phyloP scores from a whole-genome alignment of 768 basidiomycete genomes.

The Tricholoma flavovirens region DNA sequence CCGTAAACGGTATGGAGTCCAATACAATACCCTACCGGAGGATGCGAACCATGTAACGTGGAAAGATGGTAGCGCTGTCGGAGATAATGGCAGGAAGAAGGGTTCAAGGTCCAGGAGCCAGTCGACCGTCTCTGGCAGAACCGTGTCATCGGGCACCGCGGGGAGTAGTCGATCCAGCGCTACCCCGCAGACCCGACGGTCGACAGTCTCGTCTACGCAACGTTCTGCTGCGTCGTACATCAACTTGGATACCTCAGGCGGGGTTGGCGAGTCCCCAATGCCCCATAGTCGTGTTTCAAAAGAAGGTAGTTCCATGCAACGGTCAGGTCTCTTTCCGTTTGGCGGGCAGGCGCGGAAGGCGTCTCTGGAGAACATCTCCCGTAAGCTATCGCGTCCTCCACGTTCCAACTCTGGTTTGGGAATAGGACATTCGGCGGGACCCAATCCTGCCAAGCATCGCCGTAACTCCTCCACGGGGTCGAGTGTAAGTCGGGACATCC shows the following conservation, averaged over 20 bases:
- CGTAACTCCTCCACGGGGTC: slow-evolving; percentile 15
- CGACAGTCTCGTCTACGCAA: slow-evolving; percentile 29
- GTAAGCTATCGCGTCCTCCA: slow-evolving; percentile 1
- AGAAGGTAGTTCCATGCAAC: slow-evolving; percentile 23
- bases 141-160: slow-evolving; percentile 31
- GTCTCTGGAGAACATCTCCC: neutral
- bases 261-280: slow-evolving; percentile 62
- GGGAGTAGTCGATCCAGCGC: slow-evolving; percentile 30
- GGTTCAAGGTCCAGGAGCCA: slow-evolving; percentile 28
- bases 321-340: slow-evolving; percentile 49
- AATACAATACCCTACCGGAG: slow-evolving; percentile 14
- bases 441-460: slow-evolving; percentile 4
- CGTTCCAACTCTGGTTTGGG: neutral
- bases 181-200: slow-evolving; percentile 26
- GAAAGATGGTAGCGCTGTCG: slow-evolving; percentile 8
- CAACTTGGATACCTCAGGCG: slow-evolving; percentile 44
- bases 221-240: slow-evolving; percentile 36
- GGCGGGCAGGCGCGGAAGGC: slow-evolving; percentile 21
- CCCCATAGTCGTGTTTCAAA: slow-evolving; percentile 28
- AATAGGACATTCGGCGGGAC: neutral
- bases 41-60: slow-evolving; percentile 8
- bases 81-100: slow-evolving; percentile 15
- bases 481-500: neutral
- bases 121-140: slow-evolving; percentile 39
- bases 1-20: slow-evolving; percentile 23